Conservation (phyloP, 2,329 filamentous ascomycete species). For the Diaporthe humulicola region DNA sequence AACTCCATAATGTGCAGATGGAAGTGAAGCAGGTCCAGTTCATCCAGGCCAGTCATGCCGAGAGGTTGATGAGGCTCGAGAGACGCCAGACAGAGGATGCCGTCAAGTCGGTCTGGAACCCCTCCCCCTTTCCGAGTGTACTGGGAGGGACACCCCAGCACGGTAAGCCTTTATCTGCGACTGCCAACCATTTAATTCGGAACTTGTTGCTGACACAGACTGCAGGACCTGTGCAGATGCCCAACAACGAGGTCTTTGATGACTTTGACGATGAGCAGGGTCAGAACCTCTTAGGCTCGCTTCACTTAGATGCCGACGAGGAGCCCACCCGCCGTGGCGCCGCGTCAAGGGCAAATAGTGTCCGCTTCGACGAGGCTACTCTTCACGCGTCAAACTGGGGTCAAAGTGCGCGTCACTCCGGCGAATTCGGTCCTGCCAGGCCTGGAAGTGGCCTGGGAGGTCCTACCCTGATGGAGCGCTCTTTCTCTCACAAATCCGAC, state of each 20-base stretch:
- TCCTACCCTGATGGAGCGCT: slow-evolving; percentile 88
- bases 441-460: slow-evolving; percentile 85
- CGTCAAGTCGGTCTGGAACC: slow-evolving; percentile 88
- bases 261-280: slow-evolving; percentile 86
- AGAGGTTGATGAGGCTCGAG: slow-evolving; percentile 72
- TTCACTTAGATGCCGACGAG: slow-evolving; percentile 90
- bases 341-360: slow-evolving; percentile 93
- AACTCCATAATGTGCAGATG: slow-evolving; percentile 78
- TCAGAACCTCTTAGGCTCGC: slow-evolving; percentile 81
- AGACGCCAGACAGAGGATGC: slow-evolving; percentile 77
- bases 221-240: slow-evolving; percentile 82
- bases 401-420: slow-evolving; percentile 84
- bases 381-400: slow-evolving; percentile 88
- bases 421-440: slow-evolving; percentile 83
- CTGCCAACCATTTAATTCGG: slow-evolving; percentile 39
- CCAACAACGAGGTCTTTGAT: slow-evolving; percentile 87
- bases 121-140: slow-evolving; percentile 88
- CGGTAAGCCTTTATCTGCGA: slow-evolving; percentile 68
- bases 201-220: slow-evolving; percentile 33
- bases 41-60: slow-evolving; percentile 72
- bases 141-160: slow-evolving; percentile 87
- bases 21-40: slow-evolving; percentile 77
- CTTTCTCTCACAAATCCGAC: slow-evolving; percentile 95
- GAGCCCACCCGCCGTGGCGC: slow-evolving; percentile 87
- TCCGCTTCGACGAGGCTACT: slow-evolving; percentile 96